A percentile compares a stretch with the other conserved stretches of the same genome.
These are phyloP conservation scores for Candida endomychidarum DNA, from an alignment of 805 yeast genomes.

Conservation along the genomic window DNA sequence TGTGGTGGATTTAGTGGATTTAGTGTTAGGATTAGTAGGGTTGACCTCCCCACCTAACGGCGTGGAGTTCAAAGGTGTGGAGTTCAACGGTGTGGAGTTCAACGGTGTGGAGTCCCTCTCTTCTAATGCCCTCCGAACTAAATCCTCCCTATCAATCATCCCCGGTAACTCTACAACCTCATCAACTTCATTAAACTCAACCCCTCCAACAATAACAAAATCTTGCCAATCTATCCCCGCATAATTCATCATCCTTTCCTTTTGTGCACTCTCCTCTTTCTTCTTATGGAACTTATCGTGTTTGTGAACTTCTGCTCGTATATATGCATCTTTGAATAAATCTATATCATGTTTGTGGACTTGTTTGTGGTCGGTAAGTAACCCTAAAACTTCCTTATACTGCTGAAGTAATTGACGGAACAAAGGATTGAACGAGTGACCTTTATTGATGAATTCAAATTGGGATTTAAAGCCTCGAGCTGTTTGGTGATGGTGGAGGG, in stretches of 20 bases:
- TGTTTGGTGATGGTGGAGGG: slow-evolving; percentile 37
- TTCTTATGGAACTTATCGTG: slow-evolving; percentile 29
- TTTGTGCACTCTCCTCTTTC: slow-evolving; percentile 31
- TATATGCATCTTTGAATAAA: slow-evolving; percentile 47
- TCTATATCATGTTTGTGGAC: slow-evolving; percentile 19
- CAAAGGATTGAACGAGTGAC: slow-evolving; percentile 59
- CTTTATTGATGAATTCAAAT: slow-evolving; percentile 62
- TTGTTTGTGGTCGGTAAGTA: slow-evolving; percentile 15
- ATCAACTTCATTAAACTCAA: slow-evolving; percentile 64
- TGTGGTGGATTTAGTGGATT: too few species aligned
- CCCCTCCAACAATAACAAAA: slow-evolving; percentile 67
- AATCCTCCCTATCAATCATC: slow-evolving; percentile 58
- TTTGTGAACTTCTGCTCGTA: slow-evolving; percentile 56
- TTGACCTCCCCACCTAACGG: too few species aligned
- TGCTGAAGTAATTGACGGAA: slow-evolving; percentile 55
- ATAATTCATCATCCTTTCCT: slow-evolving; percentile 49
- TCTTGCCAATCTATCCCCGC: slow-evolving; percentile 89
- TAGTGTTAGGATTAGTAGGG: too few species aligned
- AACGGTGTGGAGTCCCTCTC: too few species aligned
- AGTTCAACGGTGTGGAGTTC: too few species aligned
- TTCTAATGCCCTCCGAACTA: slow-evolving; percentile 61
- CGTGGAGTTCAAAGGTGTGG: too few species aligned
- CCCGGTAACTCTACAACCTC: slow-evolving; percentile 52
- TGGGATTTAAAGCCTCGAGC: slow-evolving; percentile 45
- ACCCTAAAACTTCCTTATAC: slow-evolving; percentile 39